phyloP scores from a whole-genome alignment of 1,284 basidiomycete genomes.

The Pseudozyma tsukubaensis region DNA sequence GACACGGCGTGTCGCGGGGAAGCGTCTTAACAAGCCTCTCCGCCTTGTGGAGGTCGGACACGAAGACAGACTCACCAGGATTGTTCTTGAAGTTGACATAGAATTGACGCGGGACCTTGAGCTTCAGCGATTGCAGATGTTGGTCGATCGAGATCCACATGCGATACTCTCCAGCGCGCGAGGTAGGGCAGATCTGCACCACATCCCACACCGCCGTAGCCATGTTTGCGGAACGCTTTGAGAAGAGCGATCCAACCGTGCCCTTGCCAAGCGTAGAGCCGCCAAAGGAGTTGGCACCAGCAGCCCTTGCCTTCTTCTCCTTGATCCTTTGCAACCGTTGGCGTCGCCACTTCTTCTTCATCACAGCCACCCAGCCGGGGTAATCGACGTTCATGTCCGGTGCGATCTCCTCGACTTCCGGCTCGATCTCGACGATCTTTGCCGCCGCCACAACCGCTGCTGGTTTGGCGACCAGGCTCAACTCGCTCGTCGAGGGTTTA shows the following conservation, averaged over 20 bases:
- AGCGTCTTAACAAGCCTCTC: conserved; percentile 82
- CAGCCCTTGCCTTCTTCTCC: conserved; percentile 69
- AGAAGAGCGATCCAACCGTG: conserved; percentile 77
- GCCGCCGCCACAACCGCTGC: conserved; percentile 16
- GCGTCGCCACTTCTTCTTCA: conserved; percentile 83
- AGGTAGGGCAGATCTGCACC: conserved; percentile 84
- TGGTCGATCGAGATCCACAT: conserved; percentile 89
- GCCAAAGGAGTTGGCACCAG: conserved; percentile 12
- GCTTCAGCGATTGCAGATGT: conserved; percentile 80
- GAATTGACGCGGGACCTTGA: conserved; percentile 89
- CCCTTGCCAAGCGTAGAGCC: conserved; percentile 41
- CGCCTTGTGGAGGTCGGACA: conserved; percentile 74
- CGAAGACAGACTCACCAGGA: conserved; percentile 77
- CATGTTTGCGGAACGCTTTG: conserved; percentile 76
- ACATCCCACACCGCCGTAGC: conserved; percentile 88
- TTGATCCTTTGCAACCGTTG: conserved; percentile 69
- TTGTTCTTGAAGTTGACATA: conserved; percentile 87
- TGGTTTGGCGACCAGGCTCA: conserved; percentile 13
- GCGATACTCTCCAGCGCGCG: conserved; percentile 83
- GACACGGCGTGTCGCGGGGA: conserved; percentile 81
- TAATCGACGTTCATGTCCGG: conserved; percentile 74
- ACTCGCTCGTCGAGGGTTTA: conserved; percentile 37
- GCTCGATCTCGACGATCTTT: conserved; percentile 32
- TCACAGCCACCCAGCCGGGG: conserved; percentile 81
- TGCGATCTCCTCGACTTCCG: conserved; percentile 36